Evolutionary conservation across 768 basidiomycete species (phyloP), one percentile per base, ranked within the genome.

Genomic region (Mycena pura): DNA sequence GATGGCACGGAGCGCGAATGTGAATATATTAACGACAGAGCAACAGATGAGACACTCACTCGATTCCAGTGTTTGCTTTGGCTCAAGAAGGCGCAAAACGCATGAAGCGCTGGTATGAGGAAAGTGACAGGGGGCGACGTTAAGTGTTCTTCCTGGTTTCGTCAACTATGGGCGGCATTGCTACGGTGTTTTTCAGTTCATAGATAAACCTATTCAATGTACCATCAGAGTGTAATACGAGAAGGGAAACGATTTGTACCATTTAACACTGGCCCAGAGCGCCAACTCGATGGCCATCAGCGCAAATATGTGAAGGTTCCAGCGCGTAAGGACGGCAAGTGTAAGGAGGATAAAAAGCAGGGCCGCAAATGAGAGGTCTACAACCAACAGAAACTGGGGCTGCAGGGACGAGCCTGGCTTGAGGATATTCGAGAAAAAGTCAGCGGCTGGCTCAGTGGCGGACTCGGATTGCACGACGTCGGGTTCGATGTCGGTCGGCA

Each of bases 1-100:
- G 95, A 98, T 55, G 87, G 85, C n/a, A 93, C 92, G 14, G 95
- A 98, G 72, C 84, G 96, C 64, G 94, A 96, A 80, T 67, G 95
- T 96, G 72, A 81, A 88, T n/a, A 43, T 19, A n/a, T 32, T 44
- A 31, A 21, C 22, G 19, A 21, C 45, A 21, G 51, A 55, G 15
- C 28, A 21, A 45, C 39, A 25, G 44, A 28, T 32, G 57, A 25
- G 44, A 28, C 31, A 56, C 66, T 65, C 64, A 65, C 39, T 22
- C 27, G 43, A 29, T 28, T 29, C 17, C 61, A 97, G 95, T 97
- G 57, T 97, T 96, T 73, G 77, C 85, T 11, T 77, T 93, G 63
- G 94, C 93, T 15, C 93, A 96, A 70, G 91, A 93, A 57, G 92
- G 90, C 61, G 84, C 86, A 43, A 88, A 85, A 70, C 78, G 81